phyloP scores from a whole-genome alignment of 2,329 filamentous ascomycete genomes.

The Fusarium albidum region DNA sequence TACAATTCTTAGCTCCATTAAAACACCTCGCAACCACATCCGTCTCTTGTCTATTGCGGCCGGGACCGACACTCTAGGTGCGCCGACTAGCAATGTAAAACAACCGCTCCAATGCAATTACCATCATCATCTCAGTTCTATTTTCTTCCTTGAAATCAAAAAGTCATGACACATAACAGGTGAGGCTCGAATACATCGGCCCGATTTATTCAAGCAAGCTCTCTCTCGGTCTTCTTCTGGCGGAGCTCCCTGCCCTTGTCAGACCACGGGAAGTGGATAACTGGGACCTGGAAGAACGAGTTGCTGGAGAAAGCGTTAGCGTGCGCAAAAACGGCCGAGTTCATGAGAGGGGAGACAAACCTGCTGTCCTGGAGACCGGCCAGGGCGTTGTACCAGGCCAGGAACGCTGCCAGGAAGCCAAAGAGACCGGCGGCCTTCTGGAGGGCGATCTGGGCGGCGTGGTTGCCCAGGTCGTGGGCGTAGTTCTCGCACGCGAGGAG shows the following conservation, averaged over 20 bases:
- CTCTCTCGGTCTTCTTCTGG: conserved; percentile 50
- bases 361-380: conserved; percentile 80
- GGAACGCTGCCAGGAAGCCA: conserved; percentile 80
- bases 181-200: conserved; percentile 1
- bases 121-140: not conserved
- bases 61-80: conserved; percentile 7
- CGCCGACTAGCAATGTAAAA: conserved; percentile 12
- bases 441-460: conserved; percentile 55
- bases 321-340: conserved; percentile 3
- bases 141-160: conserved; percentile 23
- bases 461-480: conserved; percentile 60
- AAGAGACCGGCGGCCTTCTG: conserved; percentile 80
- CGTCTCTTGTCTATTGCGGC: conserved; percentile 3
- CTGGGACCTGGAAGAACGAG: conserved; percentile 90
- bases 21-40: conserved; percentile 13
- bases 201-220: conserved; percentile 31
- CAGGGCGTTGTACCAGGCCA: conserved; percentile 88
- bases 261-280: conserved; percentile 95
- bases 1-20: conserved; percentile 29
- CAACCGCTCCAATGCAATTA: conserved; percentile 1
- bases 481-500: conserved; percentile 73
- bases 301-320: conserved; percentile 64
- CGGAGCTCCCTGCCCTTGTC: conserved; percentile 73
- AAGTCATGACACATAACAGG: conserved; percentile 33
- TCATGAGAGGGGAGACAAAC: conserved; percentile 51